phyloP scores from a whole-genome alignment of 306 rosid genomes.

The Malus sieversii region DNA sequence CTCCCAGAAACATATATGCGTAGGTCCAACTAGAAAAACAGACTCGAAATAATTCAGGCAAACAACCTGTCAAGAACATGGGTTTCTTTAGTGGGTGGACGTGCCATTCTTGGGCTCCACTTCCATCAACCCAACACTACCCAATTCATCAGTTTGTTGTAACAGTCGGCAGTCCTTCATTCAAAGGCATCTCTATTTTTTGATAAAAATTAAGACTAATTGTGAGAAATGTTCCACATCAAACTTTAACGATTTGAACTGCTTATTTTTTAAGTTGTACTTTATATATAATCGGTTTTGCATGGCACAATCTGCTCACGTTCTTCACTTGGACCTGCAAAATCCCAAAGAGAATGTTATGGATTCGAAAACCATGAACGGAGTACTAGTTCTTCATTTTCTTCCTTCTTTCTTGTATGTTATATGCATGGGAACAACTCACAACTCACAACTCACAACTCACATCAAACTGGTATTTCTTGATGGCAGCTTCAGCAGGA shows the following conservation, averaged over 20 bases:
- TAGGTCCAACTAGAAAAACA: background rate
- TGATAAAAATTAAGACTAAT: no score
- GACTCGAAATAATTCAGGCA: background rate
- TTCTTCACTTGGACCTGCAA: conserved; percentile 68
- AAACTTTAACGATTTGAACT: no score
- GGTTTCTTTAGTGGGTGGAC: background rate
- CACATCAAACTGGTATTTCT: conserved; percentile 80
- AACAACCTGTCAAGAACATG: background rate
- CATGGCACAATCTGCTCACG: conserved; percentile 78
- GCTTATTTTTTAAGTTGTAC: no score
- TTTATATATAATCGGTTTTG: conserved; percentile 43
- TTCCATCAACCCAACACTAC: background rate
- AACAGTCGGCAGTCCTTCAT: no score
- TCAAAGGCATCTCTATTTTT: no score
- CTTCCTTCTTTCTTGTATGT: background rate
- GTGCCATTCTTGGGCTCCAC: background rate
- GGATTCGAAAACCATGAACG: background rate
- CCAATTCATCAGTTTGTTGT: background rate
- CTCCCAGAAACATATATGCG: no score
- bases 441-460: conserved; percentile 22
- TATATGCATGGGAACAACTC: conserved; percentile 9
- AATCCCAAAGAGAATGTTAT: conserved; percentile 1
- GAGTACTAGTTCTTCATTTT: background rate
- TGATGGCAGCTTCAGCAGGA: conserved; percentile 63
- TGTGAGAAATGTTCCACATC: no score